These are phyloP conservation scores for Harrya chromipes DNA, from an alignment of 768 basidiomycete species.

Conservation along the genomic window DNA sequence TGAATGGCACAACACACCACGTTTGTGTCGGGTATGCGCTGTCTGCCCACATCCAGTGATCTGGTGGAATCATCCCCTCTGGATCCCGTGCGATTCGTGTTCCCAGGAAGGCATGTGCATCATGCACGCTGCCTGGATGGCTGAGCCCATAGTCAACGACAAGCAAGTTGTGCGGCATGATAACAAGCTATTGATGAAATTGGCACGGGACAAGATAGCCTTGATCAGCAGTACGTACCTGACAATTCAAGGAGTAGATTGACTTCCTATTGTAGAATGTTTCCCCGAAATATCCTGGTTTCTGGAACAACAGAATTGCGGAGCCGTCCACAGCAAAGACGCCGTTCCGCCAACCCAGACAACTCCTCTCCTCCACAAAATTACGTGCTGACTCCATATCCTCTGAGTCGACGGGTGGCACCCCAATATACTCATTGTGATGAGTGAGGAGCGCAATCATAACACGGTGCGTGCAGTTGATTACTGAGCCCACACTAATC, in stretches of 20 bases:
- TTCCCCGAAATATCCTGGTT: slow-evolving; percentile 7
- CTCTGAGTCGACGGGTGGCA: not conserved
- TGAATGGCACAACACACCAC: too few species aligned
- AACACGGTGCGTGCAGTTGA: slow-evolving; percentile 3
- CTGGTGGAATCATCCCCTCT: too few species aligned
- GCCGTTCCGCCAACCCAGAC: not conserved
- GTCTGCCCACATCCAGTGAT: too few species aligned
- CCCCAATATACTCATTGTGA: not conserved
- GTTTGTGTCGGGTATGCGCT: too few species aligned
- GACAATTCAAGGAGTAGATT: slow-evolving; percentile 20
- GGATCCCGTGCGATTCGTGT: not conserved
- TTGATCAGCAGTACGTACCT: too few species aligned
- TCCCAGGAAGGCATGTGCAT: not conserved
- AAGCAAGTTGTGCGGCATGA: not conserved
- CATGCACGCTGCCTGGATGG: not conserved
- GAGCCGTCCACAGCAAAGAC: not conserved
- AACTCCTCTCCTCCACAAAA: too few species aligned
- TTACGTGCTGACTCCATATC: too few species aligned
- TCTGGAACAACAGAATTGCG: not conserved
- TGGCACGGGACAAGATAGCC: too few species aligned
- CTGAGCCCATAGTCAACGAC: not conserved
- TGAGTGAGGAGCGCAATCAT: not conserved
- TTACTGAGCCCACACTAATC: not conserved
- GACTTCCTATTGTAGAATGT: slow-evolving; percentile 17
- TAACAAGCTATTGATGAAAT: not conserved